A percentile compares a stretch with the other conserved stretches of the same genome.
Conservation (phyloP, 129 eudicot species). For the Helianthus annuus region DNA sequence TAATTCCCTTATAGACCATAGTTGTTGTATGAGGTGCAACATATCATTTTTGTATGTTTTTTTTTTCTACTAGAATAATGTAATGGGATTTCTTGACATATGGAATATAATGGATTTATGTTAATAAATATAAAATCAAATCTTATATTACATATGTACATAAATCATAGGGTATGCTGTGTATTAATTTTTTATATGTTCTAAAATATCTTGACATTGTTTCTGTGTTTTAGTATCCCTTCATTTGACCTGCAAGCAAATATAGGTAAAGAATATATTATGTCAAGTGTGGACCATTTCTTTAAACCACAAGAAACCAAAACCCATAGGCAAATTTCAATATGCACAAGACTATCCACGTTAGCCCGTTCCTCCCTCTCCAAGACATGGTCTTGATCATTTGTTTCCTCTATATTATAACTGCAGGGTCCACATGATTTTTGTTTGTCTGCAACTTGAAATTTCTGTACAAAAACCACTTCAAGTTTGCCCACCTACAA, state of each 20-base stretch:
- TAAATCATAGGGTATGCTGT: background rate
- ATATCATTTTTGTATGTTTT: constrained; percentile 17
- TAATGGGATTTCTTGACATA: constrained; percentile 12
- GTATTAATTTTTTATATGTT: background rate
- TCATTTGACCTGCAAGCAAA: background rate
- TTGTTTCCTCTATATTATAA: constrained; percentile 21
- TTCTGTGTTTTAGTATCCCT: background rate
- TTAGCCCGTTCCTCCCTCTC: constrained; percentile 22
- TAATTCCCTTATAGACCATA: background rate
- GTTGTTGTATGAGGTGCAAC: constrained; percentile 24
- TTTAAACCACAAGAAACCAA: constrained; percentile 22
- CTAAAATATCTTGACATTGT: no score
- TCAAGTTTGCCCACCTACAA: constrained; percentile 11
- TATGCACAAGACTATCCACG: constrained; percentile 20
- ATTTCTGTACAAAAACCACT: constrained; percentile 14
- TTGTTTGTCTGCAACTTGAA: constrained; percentile 18
- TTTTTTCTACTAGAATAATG: background rate
- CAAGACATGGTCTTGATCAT: constrained; percentile 30
- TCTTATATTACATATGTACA: constrained; percentile 9
- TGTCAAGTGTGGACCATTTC: constrained; percentile 13
- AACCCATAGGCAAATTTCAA: background rate
- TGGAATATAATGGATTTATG: background rate
- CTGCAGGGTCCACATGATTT: constrained; percentile 9
- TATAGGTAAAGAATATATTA: background rate
- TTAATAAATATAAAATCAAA: background rate